Evolutionary conservation across 1,139 yeast species (phyloP).

Genomic region (Komagataea norvegica): DNA sequence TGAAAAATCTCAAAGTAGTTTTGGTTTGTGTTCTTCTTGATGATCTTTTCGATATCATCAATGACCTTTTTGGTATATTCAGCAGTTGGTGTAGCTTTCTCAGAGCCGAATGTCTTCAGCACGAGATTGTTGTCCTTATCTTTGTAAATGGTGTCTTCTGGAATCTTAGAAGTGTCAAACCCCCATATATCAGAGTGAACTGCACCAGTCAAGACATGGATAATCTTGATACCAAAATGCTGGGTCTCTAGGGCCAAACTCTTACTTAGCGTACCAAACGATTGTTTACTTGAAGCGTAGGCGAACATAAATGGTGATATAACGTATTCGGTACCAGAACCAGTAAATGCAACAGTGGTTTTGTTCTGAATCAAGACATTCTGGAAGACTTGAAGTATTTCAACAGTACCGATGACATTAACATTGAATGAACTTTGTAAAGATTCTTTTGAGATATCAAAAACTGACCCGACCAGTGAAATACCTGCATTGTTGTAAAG

Average conservation of each 20-base stretch:
- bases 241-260: constrained; percentile 59
- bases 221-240: constrained; percentile 66
- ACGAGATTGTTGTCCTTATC: constrained; percentile 8
- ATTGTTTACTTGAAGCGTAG: constrained; percentile 69
- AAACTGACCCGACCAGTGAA: constrained; percentile 60
- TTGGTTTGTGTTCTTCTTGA: constrained; percentile 2
- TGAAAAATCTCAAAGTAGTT: constrained; percentile 9
- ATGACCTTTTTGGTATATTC: constrained; percentile 12
- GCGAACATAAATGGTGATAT: constrained; percentile 65
- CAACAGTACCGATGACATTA: constrained; percentile 40
- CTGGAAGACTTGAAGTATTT: constrained; percentile 50
- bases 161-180: constrained; percentile 39
- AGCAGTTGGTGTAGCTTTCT: constrained; percentile 8
- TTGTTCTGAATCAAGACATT: constrained; percentile 53
- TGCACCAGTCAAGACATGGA: constrained; percentile 63
- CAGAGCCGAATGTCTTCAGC: not conserved
- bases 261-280: constrained; percentile 61
- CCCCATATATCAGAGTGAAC: constrained; percentile 55
- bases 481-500: constrained; percentile 66
- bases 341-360: constrained; percentile 71
- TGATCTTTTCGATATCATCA: constrained; percentile 12
- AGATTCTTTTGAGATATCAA: constrained; percentile 54
- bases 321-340: constrained; percentile 57
- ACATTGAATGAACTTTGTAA: constrained; percentile 54
- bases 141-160: constrained; percentile 38